A percentile compares a stretch with the other conserved stretches of the same genome.
Evolutionary conservation across 2,329 filamentous ascomycete genomes (phyloP).

Genomic region (Keithomyces neogunnii): DNA sequence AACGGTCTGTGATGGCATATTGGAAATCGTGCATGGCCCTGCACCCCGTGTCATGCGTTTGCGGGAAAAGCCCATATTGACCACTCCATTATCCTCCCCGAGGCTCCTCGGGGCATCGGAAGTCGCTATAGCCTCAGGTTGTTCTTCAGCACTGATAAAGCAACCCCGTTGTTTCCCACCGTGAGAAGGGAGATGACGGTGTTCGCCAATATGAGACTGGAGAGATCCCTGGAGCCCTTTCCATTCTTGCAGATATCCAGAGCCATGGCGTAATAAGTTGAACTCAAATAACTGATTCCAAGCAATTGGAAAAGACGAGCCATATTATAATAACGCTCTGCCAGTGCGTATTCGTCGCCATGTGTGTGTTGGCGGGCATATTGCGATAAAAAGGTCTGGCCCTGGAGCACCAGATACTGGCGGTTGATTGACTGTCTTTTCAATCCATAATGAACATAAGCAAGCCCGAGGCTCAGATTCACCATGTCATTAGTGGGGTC

Average conservation of each 20-base stretch:
- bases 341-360: conserved; percentile 8
- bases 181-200: conserved; percentile 21
- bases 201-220: conserved; percentile 23
- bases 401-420: conserved; percentile 80
- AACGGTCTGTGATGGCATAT: too few relatives aligned
- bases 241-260: conserved; percentile 9
- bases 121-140: conserved; percentile 15
- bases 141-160: conserved; percentile 18
- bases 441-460: conserved; percentile 80
- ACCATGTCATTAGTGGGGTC: conserved; percentile 71
- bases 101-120: background rate
- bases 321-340: conserved; percentile 30
- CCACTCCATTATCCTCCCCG: too few relatives aligned
- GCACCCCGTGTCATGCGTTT: too few relatives aligned
- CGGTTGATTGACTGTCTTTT: conserved; percentile 87
- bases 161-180: conserved; percentile 19
- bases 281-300: conserved; percentile 44
- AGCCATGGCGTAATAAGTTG: conserved; percentile 56
- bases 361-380: conserved; percentile 18
- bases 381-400: conserved; percentile 64
- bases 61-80: too few relatives aligned
- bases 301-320: conserved; percentile 29
- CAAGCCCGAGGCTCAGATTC: conserved; percentile 71
- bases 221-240: conserved; percentile 14
- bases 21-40: too few relatives aligned